Evolutionary conservation across 305 asterid species (phyloP), one percentile per base, ranked within the genome.

Genomic region (Vinca major): DNA sequence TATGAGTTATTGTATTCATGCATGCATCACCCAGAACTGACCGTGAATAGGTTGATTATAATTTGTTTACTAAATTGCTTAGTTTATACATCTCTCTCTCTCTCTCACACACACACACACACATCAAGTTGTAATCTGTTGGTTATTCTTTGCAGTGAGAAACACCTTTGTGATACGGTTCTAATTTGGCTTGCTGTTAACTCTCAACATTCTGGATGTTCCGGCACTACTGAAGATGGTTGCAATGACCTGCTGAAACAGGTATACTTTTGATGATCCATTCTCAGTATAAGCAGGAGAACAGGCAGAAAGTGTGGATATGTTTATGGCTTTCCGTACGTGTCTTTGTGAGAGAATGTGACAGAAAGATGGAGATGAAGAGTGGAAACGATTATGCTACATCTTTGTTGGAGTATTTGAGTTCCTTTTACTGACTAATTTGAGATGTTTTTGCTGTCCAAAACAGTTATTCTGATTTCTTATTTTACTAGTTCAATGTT

Each of bases 81-180:
- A 73, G 48, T 26, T 26, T 26, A 26, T 26, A 26, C 33, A 26
- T 26, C 33, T 0, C 33, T 0, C 33, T n/a, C 19, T 26, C 33
- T 0, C 33, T 0, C 33, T n/a, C 19, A 45, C 12, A 7, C 12
- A 2, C n/a, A 48, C 5, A 48, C 4, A 47, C n/a, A 47, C n/a
- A 12, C 16, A 48, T 48, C 16, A 11, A 13, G 4, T 48, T 58
- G 45, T 71, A 20, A 71, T 75, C 11, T 73, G 73, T 71, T 69
- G 37, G 69, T 73, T 71, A 62, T 43, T 65, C 69, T 72, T 65
- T 71, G 52, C 88, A 90, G 97, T 75, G 98, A 90, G 84, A 84
- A 77, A 83, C 81, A 79, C 73, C 89, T 92, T 14, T 86, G 91
- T 78, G 84, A 85, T 69, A 93, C 86, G 53, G 79, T 90, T 85